These are phyloP conservation scores for Hypoxylon lienhwacheense DNA, from an alignment of 495 filamentous ascomycete species.

Conservation along the genomic window DNA sequence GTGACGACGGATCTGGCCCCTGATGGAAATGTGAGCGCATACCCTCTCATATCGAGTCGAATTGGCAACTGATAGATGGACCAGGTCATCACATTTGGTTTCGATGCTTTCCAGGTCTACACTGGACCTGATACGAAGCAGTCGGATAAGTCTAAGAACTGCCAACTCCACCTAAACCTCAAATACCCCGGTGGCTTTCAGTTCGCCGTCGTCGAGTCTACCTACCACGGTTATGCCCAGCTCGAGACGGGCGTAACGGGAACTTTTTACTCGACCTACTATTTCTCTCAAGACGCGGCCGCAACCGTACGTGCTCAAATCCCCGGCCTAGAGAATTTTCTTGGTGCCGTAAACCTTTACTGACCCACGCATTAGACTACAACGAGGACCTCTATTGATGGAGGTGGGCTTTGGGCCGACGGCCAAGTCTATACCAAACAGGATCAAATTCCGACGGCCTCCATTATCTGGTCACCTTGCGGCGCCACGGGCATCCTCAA, in stretches of 20 bases:
- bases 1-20: conserved; percentile 53
- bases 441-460: conserved; percentile 55
- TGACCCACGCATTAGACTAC: conserved; percentile 41
- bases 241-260: conserved; percentile 58
- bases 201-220: conserved; percentile 56
- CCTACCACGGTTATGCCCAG: conserved; percentile 60
- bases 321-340: not conserved
- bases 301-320: conserved; percentile 39
- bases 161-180: conserved; percentile 60
- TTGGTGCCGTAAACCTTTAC: too few relatives aligned
- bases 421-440: conserved; percentile 62
- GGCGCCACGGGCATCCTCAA: conserved; percentile 59
- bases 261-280: conserved; percentile 59
- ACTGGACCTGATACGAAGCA: conserved; percentile 50
- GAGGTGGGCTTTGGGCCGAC: conserved; percentile 48
- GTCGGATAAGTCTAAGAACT: conserved; percentile 57
- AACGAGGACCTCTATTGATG: conserved; percentile 53
- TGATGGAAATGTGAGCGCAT: conserved; percentile 51
- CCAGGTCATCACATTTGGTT: conserved; percentile 61
- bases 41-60: not conserved
- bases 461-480: conserved; percentile 59
- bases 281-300: conserved; percentile 54
- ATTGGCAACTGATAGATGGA: conserved; percentile 6
- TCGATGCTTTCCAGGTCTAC: conserved; percentile 60
- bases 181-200: conserved; percentile 63